Percentiles rank a stretch among this genome's conserved stretches.
These are phyloP conservation scores for Penicillium robsamsonii DNA, from an alignment of 495 filamentous ascomycete species.

Conservation along the genomic window DNA sequence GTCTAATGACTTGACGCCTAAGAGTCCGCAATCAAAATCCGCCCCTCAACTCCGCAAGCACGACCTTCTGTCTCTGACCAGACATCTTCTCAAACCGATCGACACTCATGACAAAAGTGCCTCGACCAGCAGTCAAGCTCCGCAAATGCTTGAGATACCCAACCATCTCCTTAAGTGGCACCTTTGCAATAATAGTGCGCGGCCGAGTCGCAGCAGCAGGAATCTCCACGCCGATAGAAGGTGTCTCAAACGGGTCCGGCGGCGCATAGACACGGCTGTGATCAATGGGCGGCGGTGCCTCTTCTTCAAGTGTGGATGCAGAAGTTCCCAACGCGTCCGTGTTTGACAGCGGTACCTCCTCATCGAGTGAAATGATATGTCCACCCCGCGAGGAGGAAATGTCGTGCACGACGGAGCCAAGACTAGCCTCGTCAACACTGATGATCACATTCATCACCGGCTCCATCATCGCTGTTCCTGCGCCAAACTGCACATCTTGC, in stretches of 20 bases:
- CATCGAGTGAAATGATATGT: constrained; percentile 76
- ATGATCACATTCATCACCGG: constrained; percentile 88
- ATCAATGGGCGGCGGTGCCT: constrained; percentile 54
- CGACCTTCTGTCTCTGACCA: constrained; percentile 57
- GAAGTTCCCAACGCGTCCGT: constrained; percentile 21
- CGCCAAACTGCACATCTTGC: constrained; percentile 39
- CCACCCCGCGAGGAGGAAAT: constrained; percentile 80
- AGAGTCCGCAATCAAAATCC: constrained; percentile 21
- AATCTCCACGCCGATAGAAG: constrained; percentile 25
- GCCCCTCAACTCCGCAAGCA: constrained; percentile 52
- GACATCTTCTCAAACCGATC: constrained; percentile 88
- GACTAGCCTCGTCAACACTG: constrained; percentile 72
- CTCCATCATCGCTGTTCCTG: constrained; percentile 71
- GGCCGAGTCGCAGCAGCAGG: constrained; percentile 36
- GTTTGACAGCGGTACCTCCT: constrained; percentile 45
- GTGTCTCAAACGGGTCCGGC: constrained; percentile 73
- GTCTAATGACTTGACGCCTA: not conserved
- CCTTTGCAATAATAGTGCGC: constrained; percentile 72
- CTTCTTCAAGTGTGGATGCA: constrained; percentile 16
- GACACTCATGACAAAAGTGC: constrained; percentile 87
- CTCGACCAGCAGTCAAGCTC: constrained; percentile 82
- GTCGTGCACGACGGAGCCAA: constrained; percentile 89
- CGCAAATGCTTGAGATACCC: constrained; percentile 90
- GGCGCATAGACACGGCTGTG: constrained; percentile 74
- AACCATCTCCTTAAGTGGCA: constrained; percentile 95